A percentile compares a stretch with the other conserved stretches of the same genome.
These are phyloP conservation scores for Cornus controversa DNA, from an alignment of 148 eudicot species.

Conservation along the genomic window DNA sequence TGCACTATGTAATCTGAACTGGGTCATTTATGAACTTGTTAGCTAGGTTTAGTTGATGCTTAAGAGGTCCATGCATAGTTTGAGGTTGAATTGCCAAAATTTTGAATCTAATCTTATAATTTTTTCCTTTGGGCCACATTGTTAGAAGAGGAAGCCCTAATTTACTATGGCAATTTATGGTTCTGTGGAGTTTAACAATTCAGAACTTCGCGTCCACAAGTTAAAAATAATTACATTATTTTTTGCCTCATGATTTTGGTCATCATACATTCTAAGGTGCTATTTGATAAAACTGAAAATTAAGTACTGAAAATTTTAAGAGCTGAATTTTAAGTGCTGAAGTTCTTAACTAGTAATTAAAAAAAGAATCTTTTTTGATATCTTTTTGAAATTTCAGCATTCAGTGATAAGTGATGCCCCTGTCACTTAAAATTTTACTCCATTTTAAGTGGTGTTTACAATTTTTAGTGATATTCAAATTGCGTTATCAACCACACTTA, in stretches of 20 bases:
- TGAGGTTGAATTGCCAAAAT: neutral
- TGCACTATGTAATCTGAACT: neutral
- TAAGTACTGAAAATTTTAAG: too few species aligned
- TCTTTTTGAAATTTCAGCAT: too few species aligned
- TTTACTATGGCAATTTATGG: neutral
- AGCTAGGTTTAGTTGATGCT: neutral
- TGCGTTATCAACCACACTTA: too few species aligned
- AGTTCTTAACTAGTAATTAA: too few species aligned
- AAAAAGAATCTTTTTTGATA: too few species aligned
- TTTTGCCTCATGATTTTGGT: neutral
- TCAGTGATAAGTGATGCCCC: too few species aligned
- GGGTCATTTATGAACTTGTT: neutral
- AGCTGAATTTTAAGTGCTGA: too few species aligned
- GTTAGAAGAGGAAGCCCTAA: neutral
- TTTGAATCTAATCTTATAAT: too few species aligned
- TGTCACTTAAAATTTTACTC: too few species aligned
- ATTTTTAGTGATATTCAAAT: too few species aligned
- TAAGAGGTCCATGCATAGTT: neutral
- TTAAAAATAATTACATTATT: neutral
- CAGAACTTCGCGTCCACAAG: neutral
- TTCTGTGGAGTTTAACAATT: neutral
- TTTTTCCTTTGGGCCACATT: neutral
- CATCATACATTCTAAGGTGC: neutral
- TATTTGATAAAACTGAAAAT: too few species aligned
- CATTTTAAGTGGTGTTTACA: too few species aligned